A percentile compares a stretch with the other conserved stretches of the same genome.
These are phyloP conservation scores for Dalbergia cultrata DNA, from an alignment of 306 rosid species.

Conservation along the genomic window DNA sequence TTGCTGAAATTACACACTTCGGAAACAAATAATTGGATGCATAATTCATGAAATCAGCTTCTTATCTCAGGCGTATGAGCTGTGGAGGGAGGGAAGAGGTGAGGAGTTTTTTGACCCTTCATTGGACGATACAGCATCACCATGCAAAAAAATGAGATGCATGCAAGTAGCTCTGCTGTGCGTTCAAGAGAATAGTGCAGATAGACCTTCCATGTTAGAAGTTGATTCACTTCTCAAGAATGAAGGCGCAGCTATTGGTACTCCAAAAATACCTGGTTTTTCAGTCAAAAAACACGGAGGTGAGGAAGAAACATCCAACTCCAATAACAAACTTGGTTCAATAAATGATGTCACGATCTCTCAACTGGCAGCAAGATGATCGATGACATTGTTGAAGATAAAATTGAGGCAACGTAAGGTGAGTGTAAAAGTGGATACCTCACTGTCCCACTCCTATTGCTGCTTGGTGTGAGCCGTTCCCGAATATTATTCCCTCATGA, in stretches of 20 bases:
- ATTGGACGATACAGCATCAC: slow-evolving; percentile 58
- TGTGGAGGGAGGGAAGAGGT: slow-evolving; percentile 62
- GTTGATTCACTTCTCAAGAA: slow-evolving; percentile 64
- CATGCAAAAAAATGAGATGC: slow-evolving; percentile 67
- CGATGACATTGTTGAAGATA: neutral
- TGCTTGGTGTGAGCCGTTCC: too few species aligned
- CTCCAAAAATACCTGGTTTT: slow-evolving; percentile 64
- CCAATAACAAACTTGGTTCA: slow-evolving; percentile 39
- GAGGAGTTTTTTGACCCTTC: slow-evolving; percentile 60
- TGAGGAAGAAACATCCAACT: slow-evolving; percentile 10
- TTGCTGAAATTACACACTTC: too few species aligned
- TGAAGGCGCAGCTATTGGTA: slow-evolving; percentile 46
- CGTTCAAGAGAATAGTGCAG: slow-evolving; percentile 65
- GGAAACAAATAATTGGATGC: too few species aligned
- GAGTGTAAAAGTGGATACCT: too few species aligned
- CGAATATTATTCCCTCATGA: too few species aligned
- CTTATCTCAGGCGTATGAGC: slow-evolving; percentile 55
- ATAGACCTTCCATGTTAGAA: slow-evolving; percentile 74
- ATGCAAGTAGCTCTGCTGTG: slow-evolving; percentile 69
- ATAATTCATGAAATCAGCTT: too few species aligned
- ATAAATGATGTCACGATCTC: slow-evolving; percentile 58
- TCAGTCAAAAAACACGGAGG: slow-evolving; percentile 32
- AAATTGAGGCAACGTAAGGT: too few species aligned
- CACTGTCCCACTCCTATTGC: too few species aligned
- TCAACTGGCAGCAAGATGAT: slow-evolving; percentile 54